Evolutionary conservation across 2,329 filamentous ascomycete species (phyloP), one percentile per base, ranked within the genome.

Genomic region (Ophiostoma tasmaniense): DNA sequence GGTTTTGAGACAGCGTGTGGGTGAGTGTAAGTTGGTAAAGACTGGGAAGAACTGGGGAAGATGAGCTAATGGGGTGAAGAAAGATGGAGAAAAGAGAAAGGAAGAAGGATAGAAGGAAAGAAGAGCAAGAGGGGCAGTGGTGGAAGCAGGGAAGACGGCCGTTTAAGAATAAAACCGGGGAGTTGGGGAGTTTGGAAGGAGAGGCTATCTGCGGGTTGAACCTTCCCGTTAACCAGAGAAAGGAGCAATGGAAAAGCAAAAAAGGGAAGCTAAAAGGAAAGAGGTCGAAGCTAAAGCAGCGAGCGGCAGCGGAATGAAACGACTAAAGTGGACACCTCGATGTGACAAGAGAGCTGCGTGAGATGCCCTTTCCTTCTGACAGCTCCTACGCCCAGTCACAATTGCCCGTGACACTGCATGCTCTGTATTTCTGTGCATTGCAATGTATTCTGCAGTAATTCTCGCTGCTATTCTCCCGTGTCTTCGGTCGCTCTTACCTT

Each of bases 181-280:
- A 33, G 55, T 25, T 37, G 28, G n/a, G 33, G 52, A 30, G 55
- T 25, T 37, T n/a, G n/a, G 33, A 52, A 30, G 25, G 39, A 22
- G 55, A 17, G 14, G 30, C 30, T 39, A 33, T 66, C 52, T 52
- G 69, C 66, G 50, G 69, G 66, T 25, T 39, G 66, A 13, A 66
- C 69, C 61, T 67, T 62, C 62, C 52, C 39, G 66, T 52, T 45
- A 50, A 55, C 33, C n/a, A 65, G 52, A 42, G 61, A 55, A 55
- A 55, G 50, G 50, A 55, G 50, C 8, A 55, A 55, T 11, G n/a
- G 50, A 55, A 13, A 25, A 3, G 22, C 14, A 13, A 10, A 55
- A 22, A 25, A 25, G 11, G 22, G 45, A 52, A 55, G 6, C n/a
- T 13, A 55, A 55, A 25, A 55, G 45, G n/a, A 4, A 39, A 39